phyloP scores from a whole-genome alignment of 108 stramenopile species.

The Aureococcus anophagefferens region DNA sequence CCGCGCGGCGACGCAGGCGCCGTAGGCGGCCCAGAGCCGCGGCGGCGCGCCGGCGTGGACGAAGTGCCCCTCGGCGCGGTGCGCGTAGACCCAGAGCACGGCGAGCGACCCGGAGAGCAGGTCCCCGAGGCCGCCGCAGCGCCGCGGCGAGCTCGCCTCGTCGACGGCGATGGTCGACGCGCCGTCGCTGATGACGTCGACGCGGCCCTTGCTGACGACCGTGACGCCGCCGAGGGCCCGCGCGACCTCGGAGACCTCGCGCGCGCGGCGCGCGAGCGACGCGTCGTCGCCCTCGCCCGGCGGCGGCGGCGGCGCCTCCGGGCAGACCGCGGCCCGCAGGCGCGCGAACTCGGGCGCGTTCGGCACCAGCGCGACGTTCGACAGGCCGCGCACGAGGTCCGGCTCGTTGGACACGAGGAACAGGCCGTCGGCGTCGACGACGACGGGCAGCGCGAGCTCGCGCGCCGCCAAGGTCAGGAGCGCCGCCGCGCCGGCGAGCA shows the following conservation, averaged over 20 bases:
- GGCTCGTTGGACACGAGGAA: conserved; percentile 58
- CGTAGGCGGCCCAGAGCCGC: conserved; percentile 51
- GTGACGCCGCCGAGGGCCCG: conserved; percentile 34
- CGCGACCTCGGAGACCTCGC: conserved; percentile 17
- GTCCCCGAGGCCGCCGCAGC: conserved; percentile 96
- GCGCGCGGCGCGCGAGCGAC: no score
- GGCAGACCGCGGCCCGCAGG: conserved; percentile 25
- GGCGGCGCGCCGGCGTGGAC: conserved; percentile 19
- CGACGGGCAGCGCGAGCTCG: conserved; percentile 44
- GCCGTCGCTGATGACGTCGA: conserved; percentile 39
- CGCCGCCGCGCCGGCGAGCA: conserved; percentile 45
- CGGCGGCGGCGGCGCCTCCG: conserved; percentile 5
- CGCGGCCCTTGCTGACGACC: conserved; percentile 50
- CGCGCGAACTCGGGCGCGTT: conserved; percentile 81
- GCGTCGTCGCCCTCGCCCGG: conserved; percentile 10
- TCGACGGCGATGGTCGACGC: conserved; percentile 35
- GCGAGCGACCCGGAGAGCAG: conserved; percentile 72
- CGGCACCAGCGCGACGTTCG: conserved; percentile 75
- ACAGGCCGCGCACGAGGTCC: conserved; percentile 19
- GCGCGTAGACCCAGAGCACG: conserved; percentile 65
- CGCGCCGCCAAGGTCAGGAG: conserved; percentile 57
- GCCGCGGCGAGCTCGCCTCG: conserved; percentile 72
- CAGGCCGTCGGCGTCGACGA: conserved; percentile 91
- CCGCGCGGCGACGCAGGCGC: conserved; percentile 63
- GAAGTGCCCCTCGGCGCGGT: not conserved